Conservation (phyloP, 441 rosid species). For the Euphorbia corollata region DNA sequence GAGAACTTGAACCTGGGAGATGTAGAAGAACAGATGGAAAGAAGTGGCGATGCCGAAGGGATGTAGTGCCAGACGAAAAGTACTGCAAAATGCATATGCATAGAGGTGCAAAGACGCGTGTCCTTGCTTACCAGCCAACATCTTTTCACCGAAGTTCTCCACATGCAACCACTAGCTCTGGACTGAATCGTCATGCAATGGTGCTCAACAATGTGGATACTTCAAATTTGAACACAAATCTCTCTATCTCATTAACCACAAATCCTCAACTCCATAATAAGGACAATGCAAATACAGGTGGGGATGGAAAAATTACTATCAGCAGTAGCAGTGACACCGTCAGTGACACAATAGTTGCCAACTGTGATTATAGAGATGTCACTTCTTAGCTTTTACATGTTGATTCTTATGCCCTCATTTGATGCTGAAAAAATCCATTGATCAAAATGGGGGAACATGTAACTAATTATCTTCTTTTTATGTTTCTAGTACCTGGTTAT, state of each 20-base stretch:
- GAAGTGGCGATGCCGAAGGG: constrained; percentile 64
- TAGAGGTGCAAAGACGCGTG: constrained; percentile 55
- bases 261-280: constrained; percentile 19
- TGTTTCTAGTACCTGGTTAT: neutral
- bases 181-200: neutral
- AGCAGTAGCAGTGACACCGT: constrained; percentile 34
- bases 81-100: constrained; percentile 61
- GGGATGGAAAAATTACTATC: constrained; percentile 42
- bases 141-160: constrained; percentile 7
- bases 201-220: constrained; percentile 14
- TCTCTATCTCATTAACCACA: constrained; percentile 33
- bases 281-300: constrained; percentile 22
- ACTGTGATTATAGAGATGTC: constrained; percentile 21
- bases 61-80: constrained; percentile 43
- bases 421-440: neutral
- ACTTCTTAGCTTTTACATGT: constrained; percentile 15
- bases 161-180: constrained; percentile 3
- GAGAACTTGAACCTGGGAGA: constrained; percentile 42
- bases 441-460: neutral
- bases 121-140: constrained; percentile 18
- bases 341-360: constrained; percentile 27
- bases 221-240: constrained; percentile 23
- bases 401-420: neutral
- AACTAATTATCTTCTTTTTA: neutral
- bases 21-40: constrained; percentile 78